Conservation (phyloP, 164 flowering plant species). For the Piper longum region DNA sequence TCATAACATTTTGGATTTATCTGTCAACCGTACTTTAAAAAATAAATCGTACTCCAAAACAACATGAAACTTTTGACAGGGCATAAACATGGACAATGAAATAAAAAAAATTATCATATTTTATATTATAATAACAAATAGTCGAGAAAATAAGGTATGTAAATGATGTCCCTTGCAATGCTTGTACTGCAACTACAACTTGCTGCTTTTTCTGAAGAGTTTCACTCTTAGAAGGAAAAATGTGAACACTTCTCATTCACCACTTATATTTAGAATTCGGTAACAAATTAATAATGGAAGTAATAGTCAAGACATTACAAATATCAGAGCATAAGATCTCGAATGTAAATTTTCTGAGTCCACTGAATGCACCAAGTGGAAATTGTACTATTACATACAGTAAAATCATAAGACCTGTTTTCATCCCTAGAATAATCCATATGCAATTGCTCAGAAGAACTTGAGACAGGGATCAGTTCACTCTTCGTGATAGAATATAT, state of each 20-base stretch:
- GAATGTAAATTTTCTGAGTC: constrained; percentile 18
- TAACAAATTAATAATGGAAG: neutral
- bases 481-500: constrained; percentile 70
- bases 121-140: too few species aligned
- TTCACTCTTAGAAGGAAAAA: neutral
- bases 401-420: constrained; percentile 93
- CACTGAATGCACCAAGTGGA: constrained; percentile 20
- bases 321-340: neutral
- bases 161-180: neutral
- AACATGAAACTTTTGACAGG: too few species aligned
- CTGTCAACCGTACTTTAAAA: too few species aligned
- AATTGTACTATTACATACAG: constrained; percentile 58
- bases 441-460: constrained; percentile 45
- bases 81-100: too few species aligned
- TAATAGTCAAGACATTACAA: constrained; percentile 3
- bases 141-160: neutral
- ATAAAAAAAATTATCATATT: too few species aligned
- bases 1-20: too few species aligned
- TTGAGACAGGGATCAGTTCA: constrained; percentile 71
- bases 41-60: too few species aligned
- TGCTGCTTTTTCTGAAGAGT: neutral
- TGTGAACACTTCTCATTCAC: neutral
- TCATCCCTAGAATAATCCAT: constrained; percentile 76
- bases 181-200: neutral
- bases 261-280: neutral